These are phyloP conservation scores for Penicillium maclennaniae DNA, from an alignment of 495 filamentous ascomycete genomes.

Conservation along the genomic window DNA sequence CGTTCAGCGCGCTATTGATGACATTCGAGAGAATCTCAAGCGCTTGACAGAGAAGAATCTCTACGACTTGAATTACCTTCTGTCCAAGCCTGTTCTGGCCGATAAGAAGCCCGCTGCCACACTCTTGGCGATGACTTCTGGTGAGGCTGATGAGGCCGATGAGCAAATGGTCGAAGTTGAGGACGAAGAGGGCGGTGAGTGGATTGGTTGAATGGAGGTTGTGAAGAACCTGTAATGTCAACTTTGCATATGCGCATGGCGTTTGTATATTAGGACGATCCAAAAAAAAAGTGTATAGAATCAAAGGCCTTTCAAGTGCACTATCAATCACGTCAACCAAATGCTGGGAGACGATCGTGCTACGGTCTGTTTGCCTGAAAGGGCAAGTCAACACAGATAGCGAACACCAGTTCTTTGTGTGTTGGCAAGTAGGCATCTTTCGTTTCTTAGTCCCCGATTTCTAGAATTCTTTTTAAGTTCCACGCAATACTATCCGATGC, in stretches of 20 bases:
- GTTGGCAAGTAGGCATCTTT: background rate
- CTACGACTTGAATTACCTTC: constrained; percentile 80
- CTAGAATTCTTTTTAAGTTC: background rate
- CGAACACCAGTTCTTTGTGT: background rate
- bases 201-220: constrained; percentile 38
- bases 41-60: constrained; percentile 80
- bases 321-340: background rate
- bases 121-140: constrained; percentile 27
- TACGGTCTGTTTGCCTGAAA: background rate
- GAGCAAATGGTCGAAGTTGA: constrained; percentile 34
- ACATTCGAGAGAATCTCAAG: constrained; percentile 70
- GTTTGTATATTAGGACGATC: constrained; percentile 32
- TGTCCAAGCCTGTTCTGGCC: constrained; percentile 42
- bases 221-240: constrained; percentile 24
- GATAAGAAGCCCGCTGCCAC: constrained; percentile 29
- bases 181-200: constrained; percentile 36
- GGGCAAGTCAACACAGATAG: background rate
- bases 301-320: background rate
- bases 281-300: constrained; percentile 20
- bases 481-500: constrained; percentile 16
- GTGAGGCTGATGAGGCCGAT: constrained; percentile 24
- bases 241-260: constrained; percentile 45
- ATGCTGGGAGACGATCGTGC: background rate
- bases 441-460: background rate
- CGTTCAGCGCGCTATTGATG: constrained; percentile 69